A percentile compares a stretch with the other conserved stretches of the same genome.
These are phyloP conservation scores for Epichloe baconii DNA, from an alignment of 2,329 filamentous ascomycete genomes.

Conservation along the genomic window DNA sequence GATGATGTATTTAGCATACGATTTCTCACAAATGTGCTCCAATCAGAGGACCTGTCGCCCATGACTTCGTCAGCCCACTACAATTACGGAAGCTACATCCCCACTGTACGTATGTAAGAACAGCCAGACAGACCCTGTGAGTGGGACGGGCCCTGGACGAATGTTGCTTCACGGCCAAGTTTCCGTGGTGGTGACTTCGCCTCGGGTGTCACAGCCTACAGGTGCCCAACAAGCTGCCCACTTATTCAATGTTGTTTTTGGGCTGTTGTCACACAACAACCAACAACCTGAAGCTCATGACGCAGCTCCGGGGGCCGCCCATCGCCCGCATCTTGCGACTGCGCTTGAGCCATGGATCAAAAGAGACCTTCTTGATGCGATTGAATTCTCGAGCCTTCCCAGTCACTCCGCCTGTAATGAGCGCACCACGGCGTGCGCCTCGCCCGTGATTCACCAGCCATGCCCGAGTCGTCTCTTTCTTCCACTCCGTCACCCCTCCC, in stretches of 20 bases:
- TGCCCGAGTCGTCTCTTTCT: constrained; percentile 4
- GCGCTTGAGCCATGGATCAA: background rate
- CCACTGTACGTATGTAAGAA: too few species aligned
- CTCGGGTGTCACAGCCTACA: background rate
- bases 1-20: background rate
- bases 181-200: background rate
- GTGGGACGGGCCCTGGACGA: background rate
- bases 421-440: background rate
- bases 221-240: background rate
- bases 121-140: background rate
- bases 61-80: background rate
- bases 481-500: constrained; percentile 1
- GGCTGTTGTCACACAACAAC: background rate
- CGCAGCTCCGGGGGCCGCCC: constrained; percentile 1
- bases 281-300: constrained; percentile 3
- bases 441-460: background rate
- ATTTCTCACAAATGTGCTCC: too few species aligned
- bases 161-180: background rate
- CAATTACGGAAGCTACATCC: background rate
- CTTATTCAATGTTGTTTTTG: background rate
- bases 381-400: background rate
- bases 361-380: background rate
- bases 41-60: too few species aligned
- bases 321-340: constrained; percentile 1
- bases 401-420: background rate